phyloP scores from a whole-genome alignment of 306 rosid genomes.

The Astragalus glycyphyllos region DNA sequence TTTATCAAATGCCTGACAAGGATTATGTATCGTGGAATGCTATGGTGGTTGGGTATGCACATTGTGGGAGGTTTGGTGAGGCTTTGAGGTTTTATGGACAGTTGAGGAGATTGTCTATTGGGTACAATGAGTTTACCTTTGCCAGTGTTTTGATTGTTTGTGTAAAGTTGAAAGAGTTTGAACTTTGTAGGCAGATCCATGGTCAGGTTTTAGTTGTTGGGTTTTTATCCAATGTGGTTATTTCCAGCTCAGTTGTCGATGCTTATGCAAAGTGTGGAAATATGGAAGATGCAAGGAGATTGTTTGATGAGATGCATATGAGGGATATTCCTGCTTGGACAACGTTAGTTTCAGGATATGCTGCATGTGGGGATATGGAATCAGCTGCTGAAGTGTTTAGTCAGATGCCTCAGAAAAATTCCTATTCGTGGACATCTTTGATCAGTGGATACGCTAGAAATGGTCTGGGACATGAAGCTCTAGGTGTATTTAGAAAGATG shows the following conservation, averaged over 20 bases:
- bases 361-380: conserved; percentile 67
- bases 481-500: conserved; percentile 68
- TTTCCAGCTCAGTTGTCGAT: conserved; percentile 73
- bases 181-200: conserved; percentile 75
- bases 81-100: conserved; percentile 67
- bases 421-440: conserved; percentile 82
- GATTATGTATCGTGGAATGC: conserved; percentile 85
- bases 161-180: conserved; percentile 62
- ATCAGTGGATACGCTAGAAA: conserved; percentile 73
- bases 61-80: conserved; percentile 54
- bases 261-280: conserved; percentile 77
- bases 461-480: conserved; percentile 73
- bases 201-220: conserved; percentile 82
- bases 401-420: conserved; percentile 73
- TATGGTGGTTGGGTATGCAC: conserved; percentile 75
- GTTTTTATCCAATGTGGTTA: conserved; percentile 67
- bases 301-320: conserved; percentile 63
- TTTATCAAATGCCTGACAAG: conserved; percentile 68
- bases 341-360: conserved; percentile 73
- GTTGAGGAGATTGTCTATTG: conserved; percentile 60
- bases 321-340: conserved; percentile 84
- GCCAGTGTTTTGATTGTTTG: conserved; percentile 75
- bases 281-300: conserved; percentile 65
- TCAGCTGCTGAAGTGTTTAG: conserved; percentile 62
- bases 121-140: conserved; percentile 77